Conservation (phyloP, 768 basidiomycete genomes). For the Calocera viscosa region DNA sequence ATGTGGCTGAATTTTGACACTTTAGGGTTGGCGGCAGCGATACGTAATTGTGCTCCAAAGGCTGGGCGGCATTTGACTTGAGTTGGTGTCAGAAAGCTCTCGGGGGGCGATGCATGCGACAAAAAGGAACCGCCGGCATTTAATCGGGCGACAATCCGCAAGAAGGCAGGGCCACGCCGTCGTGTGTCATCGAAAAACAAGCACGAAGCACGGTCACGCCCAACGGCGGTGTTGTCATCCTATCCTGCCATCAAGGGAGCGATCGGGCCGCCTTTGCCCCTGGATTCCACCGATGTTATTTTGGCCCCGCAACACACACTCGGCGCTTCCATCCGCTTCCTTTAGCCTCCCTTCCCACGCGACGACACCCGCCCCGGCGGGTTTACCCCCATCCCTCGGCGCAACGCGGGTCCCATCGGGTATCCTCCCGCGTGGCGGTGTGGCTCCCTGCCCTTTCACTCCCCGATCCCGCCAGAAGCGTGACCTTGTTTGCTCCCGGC, state of each 20-base stretch:
- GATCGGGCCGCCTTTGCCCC: not conserved
- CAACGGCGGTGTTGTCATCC: too few species aligned
- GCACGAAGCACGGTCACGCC: too few species aligned
- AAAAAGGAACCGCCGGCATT: conserved; percentile 3
- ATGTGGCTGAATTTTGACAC: conserved; percentile 1
- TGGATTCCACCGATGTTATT: not conserved
- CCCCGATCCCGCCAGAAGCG: not conserved
- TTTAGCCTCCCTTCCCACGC: conserved; percentile 9
- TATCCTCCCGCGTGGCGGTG: not conserved
- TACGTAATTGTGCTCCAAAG: not conserved
- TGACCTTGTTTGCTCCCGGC: not conserved
- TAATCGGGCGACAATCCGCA: not conserved
- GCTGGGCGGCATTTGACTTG: not conserved
- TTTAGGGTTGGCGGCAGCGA: not conserved
- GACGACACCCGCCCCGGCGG: not conserved
- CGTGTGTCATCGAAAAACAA: not conserved
- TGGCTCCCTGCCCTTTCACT: not conserved
- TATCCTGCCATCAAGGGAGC: not conserved
- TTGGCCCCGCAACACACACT: not conserved
- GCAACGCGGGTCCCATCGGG: not conserved
- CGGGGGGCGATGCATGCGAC: not conserved
- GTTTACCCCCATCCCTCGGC: too few species aligned
- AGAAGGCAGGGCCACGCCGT: not conserved
- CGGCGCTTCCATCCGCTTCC: conserved; percentile 4
- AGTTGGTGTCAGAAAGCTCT: too few species aligned